Conservation (phyloP, 257 asterid species). For the Salvia miltiorrhiza region DNA sequence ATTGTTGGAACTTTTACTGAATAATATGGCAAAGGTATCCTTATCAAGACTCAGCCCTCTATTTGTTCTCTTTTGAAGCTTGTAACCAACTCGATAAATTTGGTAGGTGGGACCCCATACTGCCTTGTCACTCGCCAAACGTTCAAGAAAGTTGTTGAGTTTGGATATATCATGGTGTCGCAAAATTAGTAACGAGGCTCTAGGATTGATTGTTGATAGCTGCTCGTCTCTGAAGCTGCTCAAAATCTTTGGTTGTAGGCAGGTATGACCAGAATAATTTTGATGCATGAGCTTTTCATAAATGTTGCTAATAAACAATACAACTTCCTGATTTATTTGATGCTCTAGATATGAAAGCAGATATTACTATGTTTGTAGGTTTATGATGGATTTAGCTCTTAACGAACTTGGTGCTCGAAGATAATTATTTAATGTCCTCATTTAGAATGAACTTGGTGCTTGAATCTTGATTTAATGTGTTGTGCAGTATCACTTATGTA, state of each 20-base stretch:
- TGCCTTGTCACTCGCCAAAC: slow-evolving; percentile 61
- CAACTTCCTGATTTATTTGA: not conserved
- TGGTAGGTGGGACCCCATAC: slow-evolving; percentile 54
- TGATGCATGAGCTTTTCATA: not conserved
- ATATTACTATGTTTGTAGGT: not conserved
- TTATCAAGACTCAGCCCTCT: not conserved
- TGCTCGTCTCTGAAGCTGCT: slow-evolving; percentile 68
- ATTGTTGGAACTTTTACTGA: slow-evolving; percentile 65
- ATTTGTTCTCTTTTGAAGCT: slow-evolving; percentile 2
- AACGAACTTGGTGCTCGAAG: not conserved
- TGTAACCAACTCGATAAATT: slow-evolving; percentile 12
- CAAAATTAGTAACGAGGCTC: slow-evolving; percentile 48
- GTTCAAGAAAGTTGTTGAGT: slow-evolving; percentile 44
- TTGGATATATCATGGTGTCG: slow-evolving; percentile 89
- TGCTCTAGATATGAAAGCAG: not conserved
- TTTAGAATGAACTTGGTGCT: not conserved
- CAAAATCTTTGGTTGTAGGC: slow-evolving; percentile 77
- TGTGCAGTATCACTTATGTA: not conserved
- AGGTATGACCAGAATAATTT: slow-evolving; percentile 38
- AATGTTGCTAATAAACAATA: not conserved
- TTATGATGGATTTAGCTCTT: not conserved
- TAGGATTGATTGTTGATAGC: slow-evolving; percentile 71
- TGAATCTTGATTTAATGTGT: not conserved
- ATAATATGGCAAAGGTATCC: slow-evolving; percentile 53
- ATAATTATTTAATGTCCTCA: not conserved